A percentile compares a stretch with the other conserved stretches of the same genome.
Conservation (phyloP, 306 rosid genomes). For the Quercus alba region DNA sequence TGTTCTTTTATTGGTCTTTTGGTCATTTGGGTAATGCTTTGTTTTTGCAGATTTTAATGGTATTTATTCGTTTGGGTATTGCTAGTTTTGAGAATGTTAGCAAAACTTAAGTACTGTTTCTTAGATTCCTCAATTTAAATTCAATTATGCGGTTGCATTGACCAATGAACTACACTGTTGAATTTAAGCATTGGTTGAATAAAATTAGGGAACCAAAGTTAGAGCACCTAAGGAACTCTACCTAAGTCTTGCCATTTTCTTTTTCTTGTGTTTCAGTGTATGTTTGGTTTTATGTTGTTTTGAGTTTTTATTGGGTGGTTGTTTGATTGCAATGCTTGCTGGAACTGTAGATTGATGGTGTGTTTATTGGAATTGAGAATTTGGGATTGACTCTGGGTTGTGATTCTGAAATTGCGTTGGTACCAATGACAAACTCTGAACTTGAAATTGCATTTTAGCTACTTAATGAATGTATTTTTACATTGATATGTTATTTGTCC, state of each 20-base stretch:
- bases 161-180: too few species aligned
- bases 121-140: too few species aligned
- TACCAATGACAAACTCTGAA: background rate
- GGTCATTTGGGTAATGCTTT: background rate
- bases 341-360: conserved; percentile 15
- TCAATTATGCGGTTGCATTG: too few species aligned
- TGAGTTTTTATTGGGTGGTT: background rate
- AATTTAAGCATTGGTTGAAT: too few species aligned
- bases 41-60: background rate
- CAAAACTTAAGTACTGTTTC: too few species aligned
- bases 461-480: background rate
- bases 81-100: background rate
- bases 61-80: background rate
- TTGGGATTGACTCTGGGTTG: background rate
- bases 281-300: background rate
- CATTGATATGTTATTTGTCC: conserved; percentile 15
- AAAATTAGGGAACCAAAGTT: too few species aligned
- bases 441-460: conserved; percentile 5
- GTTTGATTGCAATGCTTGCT: background rate
- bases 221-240: too few species aligned
- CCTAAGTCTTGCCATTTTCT: background rate
- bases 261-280: background rate
- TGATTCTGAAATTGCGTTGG: conserved; percentile 8
- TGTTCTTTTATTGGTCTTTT: background rate
- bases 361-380: background rate